Conservation (phyloP, 2,329 filamentous ascomycete species). For the Aspergillus caelatus region DNA sequence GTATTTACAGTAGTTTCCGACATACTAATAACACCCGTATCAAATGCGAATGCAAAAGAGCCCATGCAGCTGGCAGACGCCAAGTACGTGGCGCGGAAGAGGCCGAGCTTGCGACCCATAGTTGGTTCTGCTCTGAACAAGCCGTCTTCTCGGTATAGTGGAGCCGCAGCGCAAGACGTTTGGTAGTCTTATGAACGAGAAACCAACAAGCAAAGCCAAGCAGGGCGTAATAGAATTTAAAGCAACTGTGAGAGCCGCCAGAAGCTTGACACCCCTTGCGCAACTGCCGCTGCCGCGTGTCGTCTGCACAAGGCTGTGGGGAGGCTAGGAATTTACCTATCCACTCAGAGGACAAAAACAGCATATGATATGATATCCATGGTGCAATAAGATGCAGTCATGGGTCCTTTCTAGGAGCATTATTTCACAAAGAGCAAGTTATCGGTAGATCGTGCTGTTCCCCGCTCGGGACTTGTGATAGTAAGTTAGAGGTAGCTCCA, state of each 20-base stretch:
- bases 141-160: neutral
- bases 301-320: neutral
- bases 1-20: neutral
- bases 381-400: neutral
- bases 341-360: neutral
- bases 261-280: neutral
- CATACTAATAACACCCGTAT: conserved; percentile 42
- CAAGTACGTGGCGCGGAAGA: conserved; percentile 40
- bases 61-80: conserved; percentile 42
- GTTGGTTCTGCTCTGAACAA: neutral
- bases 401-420: neutral
- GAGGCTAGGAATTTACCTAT: neutral
- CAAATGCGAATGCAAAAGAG: conserved; percentile 44
- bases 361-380: neutral
- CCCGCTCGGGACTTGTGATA: conserved; percentile 3
- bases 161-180: too few species aligned
- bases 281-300: conserved; percentile 1
- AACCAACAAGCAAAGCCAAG: neutral
- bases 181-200: neutral
- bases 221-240: neutral
- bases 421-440: neutral
- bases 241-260: neutral
- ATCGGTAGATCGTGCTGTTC: neutral
- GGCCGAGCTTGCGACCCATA: conserved; percentile 39
- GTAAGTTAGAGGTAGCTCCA: neutral